Evolutionary conservation across 1,139 yeast species (phyloP), one percentile per base, ranked within the genome.

Genomic region (Saccharomyces hybrid): DNA sequence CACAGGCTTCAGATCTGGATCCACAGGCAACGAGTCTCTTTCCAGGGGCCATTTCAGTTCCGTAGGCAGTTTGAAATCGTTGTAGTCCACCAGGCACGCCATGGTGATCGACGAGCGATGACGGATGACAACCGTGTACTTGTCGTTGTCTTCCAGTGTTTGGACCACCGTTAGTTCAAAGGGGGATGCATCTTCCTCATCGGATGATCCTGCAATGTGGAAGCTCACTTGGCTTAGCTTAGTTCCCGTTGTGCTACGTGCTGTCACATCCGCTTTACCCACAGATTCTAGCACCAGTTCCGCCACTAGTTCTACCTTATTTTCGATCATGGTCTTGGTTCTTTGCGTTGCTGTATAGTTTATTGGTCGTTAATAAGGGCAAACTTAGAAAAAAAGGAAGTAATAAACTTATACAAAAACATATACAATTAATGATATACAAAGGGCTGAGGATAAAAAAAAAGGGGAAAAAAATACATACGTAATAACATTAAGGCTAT

Each of bases 401-500:
- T 38, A 38, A 38, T 19, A 38, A 19, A 38, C 24, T 38, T 38
- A 38, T 16, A 38, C 19, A 38, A 38, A 34, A 38, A 38, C 44
- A 38, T 38, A 38, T 16, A 38, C 44, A 38, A 38, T 16, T 16
- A 38, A 38, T 38, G 44, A 38, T 38, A 19, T 38, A 38, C 44
- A 38, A 38, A 38, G 44, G 26, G 24, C 19, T 16, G 44, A 19
- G 9, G 11, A 38, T 38, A 16, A 19, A 38, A 38, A 38, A 19
- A 16, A 16, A 9, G 24, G 38, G n/a, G 24, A 14, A 32, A 34
- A 34, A 34, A 38, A 38, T 38, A 38, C 44, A 38, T 38, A 19
- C 44, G 44, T 38, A 38, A 38, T 9, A 9, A 38, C 44, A 38
- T 38, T 51, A 44, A 31, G 32, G 38, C 31, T 51, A 46, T 42